Conservation (phyloP, 2,329 filamentous ascomycete genomes). For the Emmonsia crescens region DNA sequence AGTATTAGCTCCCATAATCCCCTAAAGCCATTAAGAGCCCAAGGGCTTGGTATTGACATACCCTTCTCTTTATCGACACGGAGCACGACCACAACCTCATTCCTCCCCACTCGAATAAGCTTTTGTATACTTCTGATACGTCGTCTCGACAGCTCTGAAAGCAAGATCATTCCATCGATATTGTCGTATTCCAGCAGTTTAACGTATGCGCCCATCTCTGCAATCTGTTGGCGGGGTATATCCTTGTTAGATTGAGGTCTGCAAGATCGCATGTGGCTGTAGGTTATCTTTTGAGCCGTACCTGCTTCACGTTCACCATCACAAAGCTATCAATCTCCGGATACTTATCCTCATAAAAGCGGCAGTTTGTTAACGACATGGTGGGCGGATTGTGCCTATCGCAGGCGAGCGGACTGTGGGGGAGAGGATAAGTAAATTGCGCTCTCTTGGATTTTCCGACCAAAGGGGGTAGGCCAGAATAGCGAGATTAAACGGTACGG, state of each 20-base stretch:
- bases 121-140: constrained; percentile 99
- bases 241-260: neutral
- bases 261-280: neutral
- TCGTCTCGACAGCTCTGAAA: constrained; percentile 92
- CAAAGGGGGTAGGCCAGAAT: neutral
- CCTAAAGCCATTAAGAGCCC: neutral
- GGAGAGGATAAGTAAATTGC: neutral
- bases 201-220: constrained; percentile 99
- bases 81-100: constrained; percentile 96
- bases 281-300: constrained; percentile 26
- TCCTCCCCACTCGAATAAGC: constrained; percentile 92
- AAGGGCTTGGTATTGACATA: constrained; percentile 24
- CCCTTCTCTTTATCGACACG: constrained; percentile 99
- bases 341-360: constrained; percentile 96
- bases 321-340: constrained; percentile 99
- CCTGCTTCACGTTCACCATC: constrained; percentile 99
- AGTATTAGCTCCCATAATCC: neutral
- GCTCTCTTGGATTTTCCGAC: neutral
- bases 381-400: constrained; percentile 38
- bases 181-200: constrained; percentile 99
- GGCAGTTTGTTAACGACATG: constrained; percentile 94
- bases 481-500: neutral
- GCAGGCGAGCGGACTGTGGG: neutral
- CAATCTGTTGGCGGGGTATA: constrained; percentile 53
- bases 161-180: constrained; percentile 99